Conservation (phyloP, 2,329 filamentous ascomycete species). For the Cladosporium sp. region DNA sequence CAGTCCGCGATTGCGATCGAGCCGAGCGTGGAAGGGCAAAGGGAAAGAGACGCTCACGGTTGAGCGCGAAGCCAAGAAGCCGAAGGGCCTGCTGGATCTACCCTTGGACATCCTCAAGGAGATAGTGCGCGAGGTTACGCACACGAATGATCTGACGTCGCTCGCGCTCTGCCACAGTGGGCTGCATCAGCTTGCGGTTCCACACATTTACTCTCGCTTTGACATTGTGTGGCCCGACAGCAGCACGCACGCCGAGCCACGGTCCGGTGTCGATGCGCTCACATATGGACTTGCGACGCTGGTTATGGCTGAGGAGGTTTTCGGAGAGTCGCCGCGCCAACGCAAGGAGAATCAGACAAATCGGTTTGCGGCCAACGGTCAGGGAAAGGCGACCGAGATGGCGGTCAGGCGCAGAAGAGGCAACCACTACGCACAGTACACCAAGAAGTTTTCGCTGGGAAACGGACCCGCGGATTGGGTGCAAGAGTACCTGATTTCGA, state of each 20-base stretch:
- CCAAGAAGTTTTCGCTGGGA: conserved; percentile 75
- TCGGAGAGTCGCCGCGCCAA: conserved; percentile 44
- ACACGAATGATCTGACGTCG: conserved; percentile 75
- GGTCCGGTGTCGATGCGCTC: conserved; percentile 71
- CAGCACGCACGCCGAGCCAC: conserved; percentile 55
- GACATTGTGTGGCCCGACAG: conserved; percentile 84
- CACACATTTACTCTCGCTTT: conserved; percentile 76
- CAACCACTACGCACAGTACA: conserved; percentile 73
- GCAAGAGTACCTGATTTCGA: conserved; percentile 72
- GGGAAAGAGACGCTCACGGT: conserved; percentile 33
- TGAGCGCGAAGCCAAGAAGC: conserved; percentile 42
- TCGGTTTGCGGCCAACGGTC: conserved; percentile 19
- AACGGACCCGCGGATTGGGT: conserved; percentile 76
- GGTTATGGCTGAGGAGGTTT: conserved; percentile 64
- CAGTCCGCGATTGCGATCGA: conserved; percentile 28
- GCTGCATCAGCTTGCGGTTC: conserved; percentile 67
- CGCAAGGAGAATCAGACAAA: conserved; percentile 26
- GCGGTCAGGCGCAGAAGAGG: conserved; percentile 47
- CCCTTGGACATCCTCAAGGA: conserved; percentile 72
- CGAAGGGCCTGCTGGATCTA: conserved; percentile 64
- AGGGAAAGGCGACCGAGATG: conserved; percentile 22
- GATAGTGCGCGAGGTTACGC: conserved; percentile 73
- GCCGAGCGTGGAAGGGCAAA: conserved; percentile 45
- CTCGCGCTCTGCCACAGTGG: conserved; percentile 72
- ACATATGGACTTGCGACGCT: conserved; percentile 77